Base-by-base conservation (phyloP, 2,329 filamentous ascomycete species). In the Verticillium nubilum region DNA sequence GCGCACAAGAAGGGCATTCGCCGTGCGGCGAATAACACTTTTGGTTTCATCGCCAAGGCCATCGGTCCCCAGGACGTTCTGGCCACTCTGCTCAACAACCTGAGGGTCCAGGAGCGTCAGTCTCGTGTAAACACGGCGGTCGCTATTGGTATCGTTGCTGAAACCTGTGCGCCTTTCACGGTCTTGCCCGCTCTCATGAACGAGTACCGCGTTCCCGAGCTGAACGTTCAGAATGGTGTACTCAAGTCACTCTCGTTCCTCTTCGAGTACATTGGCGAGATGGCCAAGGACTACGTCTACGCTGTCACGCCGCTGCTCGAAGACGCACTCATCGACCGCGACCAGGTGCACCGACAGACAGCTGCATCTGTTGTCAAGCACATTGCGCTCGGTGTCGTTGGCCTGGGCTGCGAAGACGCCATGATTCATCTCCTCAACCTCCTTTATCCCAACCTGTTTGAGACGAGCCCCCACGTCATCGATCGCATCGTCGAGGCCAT, bases 261-360 rank as follows among this genome's bases (percentile, higher is more conserved):
- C 62, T 99, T 98, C 71, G 95, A 99, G 72, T 99, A 99, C 76
- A 99, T 99, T 73, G 95, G 95, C 64, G 95, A 99, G 76, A 98
- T 99, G 95, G 92, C 92, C 64, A 99, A 98, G 78, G 95, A 99
- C 75, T 99, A 99, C 73, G 95, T 99, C 71, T 99, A 99, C 70
- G 95, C 96, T 19, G 93, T 99, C 33, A 97, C 93, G 2, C 95
- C 95, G 6, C 81, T 99, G 10, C 87, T 99, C 2, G 95, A 99
- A 72, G 95, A 99, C 71, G 95, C 96, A 2, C 87, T 99, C 62
- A 97, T 97, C 75, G 95, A 99, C 74, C 89, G 95, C 62, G 95
- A 99, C 73, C 95, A 99, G 77, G 95, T 99, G 1, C 95, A 99
- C 77, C 88, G 95, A 28, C 95, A 99, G 74, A 99, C 95, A 1